These are phyloP conservation scores for Crepidotus variabilis DNA, from an alignment of 768 basidiomycete species.

Conservation along the genomic window DNA sequence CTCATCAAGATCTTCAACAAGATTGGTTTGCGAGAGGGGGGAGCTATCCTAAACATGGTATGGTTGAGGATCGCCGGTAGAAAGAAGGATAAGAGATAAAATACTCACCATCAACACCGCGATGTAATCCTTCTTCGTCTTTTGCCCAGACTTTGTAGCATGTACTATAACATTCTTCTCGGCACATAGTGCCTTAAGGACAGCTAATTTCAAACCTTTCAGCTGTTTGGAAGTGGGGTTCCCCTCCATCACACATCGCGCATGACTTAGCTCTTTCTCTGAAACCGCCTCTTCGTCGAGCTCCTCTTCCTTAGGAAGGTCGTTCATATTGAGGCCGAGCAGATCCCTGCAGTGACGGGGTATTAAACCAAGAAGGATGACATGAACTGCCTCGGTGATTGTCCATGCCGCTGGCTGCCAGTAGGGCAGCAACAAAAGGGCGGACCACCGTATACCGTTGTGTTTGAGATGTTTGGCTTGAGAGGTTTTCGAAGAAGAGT, in stretches of 20 bases:
- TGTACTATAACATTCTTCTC: too few species aligned
- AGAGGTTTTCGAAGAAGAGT: background rate
- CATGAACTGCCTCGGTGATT: slow-evolving; percentile 36
- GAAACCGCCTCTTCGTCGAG: slow-evolving; percentile 1
- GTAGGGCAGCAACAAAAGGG: slow-evolving; percentile 30
- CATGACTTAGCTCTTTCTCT: too few species aligned
- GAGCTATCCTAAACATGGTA: background rate
- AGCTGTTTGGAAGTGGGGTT: too few species aligned
- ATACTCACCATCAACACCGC: background rate
- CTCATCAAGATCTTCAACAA: background rate
- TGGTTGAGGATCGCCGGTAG: background rate
- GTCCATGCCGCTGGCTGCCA: slow-evolving; percentile 30
- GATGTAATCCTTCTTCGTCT: slow-evolving; percentile 1
- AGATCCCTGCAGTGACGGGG: slow-evolving; percentile 26
- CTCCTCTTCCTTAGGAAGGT: slow-evolving; percentile 1
- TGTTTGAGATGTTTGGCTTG: background rate
- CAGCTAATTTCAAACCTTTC: too few species aligned
- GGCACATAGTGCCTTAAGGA: too few species aligned
- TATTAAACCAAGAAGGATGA: slow-evolving; percentile 27
- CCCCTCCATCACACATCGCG: too few species aligned
- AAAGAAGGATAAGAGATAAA: background rate
- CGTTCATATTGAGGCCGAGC: slow-evolving; percentile 11
- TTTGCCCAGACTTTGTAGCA: background rate
- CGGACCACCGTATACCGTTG: slow-evolving; percentile 24
- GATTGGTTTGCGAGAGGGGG: background rate